Base-by-base conservation (phyloP, 345 rosid species). In the Dipteronia dyeriana region DNA sequence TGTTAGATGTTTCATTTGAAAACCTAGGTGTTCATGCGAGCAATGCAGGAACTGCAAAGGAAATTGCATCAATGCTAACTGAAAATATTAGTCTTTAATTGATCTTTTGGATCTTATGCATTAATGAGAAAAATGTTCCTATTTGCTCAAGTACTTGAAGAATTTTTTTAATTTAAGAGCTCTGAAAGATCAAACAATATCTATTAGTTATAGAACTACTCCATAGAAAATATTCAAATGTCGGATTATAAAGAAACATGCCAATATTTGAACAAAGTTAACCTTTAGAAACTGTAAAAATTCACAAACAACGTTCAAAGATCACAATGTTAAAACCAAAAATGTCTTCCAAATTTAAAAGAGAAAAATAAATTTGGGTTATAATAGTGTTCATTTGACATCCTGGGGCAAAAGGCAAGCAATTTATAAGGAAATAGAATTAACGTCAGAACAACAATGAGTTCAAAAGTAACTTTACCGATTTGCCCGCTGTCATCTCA, bases 401-500 rank as follows among this genome's bases (percentile, higher is more conserved):
- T 66, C 41, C 23, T 23, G 49, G 11, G 34, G 41, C 23, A 39
- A 20, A 34, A 64, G 41, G 65, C 26, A 2, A 16, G 63, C 72
- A 79, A 47, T 45, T 29, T 12, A 69, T 39, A 49, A 49, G 34
- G 56, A 8, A 26, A 31, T 61, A 54, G 56, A 61, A 71, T 64
- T 29, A 45, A 73, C 29, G 71, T 49, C 68, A 68, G 57, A 78
- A 25, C 22, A 69, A 16, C 29, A 74, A 12, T n/a, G 17, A 20
- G 25, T 23, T 73, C 57, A 59, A 39, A 68, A 65, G 79, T 16
- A 57, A 79, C 72, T 81, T 72, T 85, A 95, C 99, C 84, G 53
- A 79, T 80, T 79, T 88, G 74, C 84, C 65, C 72, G 86, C 68
- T 61, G 81, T 61, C 29, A 80, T 34, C 76, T 82, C 89, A 74